Evolutionary conservation across 1,284 basidiomycete species (phyloP).

Genomic region (Meripilus lineatus): DNA sequence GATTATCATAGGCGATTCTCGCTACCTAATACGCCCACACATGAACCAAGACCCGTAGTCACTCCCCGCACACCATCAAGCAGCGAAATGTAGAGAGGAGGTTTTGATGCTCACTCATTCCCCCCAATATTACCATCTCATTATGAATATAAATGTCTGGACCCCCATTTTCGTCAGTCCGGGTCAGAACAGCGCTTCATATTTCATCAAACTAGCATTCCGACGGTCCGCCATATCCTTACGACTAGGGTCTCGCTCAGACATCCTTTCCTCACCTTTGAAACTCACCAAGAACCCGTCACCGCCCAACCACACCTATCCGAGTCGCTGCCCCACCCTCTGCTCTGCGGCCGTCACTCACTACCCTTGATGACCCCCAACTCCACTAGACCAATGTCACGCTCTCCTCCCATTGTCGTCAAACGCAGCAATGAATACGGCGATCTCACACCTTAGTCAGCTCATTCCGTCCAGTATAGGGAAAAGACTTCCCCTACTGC

Average conservation of each 20-base stretch:
- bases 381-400: conserved; percentile 2
- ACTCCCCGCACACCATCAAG: not conserved
- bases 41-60: not conserved
- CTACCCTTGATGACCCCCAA: conserved; percentile 3
- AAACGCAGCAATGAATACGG: conserved; percentile 19
- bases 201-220: too few relatives aligned
- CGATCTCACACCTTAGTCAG: conserved; percentile 55
- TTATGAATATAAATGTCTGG: too few relatives aligned
- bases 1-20: not conserved
- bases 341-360: too few relatives aligned
- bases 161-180: too few relatives aligned
- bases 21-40: not conserved
- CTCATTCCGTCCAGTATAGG: conserved; percentile 46
- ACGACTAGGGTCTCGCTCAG: too few relatives aligned
- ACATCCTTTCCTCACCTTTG: too few relatives aligned
- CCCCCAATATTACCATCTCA: too few relatives aligned
- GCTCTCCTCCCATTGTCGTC: conserved; percentile 13
- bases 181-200: too few relatives aligned
- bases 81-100: not conserved
- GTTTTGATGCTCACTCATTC: too few relatives aligned
- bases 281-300: too few relatives aligned
- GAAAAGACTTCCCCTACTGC: conserved; percentile 55
- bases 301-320: not conserved
- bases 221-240: too few relatives aligned
- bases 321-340: conserved; percentile 10